Evolutionary conservation across 768 basidiomycete species (phyloP).

Genomic region (Boletellus sp.): DNA sequence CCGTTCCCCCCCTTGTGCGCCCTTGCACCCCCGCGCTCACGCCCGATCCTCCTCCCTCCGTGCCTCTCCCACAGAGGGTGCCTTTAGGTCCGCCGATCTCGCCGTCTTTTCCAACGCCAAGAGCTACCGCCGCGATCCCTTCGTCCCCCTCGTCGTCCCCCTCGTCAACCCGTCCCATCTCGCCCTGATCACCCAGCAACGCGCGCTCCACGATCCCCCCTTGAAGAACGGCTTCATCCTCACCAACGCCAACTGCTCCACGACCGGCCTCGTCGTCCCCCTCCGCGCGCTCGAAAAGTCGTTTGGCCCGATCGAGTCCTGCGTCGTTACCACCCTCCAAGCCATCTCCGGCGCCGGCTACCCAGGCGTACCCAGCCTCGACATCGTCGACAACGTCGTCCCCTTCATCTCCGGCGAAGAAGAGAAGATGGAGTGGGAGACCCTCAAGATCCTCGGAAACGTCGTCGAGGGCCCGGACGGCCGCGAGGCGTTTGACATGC

Average conservation of each 20-base stretch:
- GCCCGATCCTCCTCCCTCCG: neutral
- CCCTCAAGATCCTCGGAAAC: slow-evolving; percentile 92
- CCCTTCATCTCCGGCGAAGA: slow-evolving; percentile 93
- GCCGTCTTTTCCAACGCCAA: slow-evolving; percentile 97
- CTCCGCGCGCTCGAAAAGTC: slow-evolving; percentile 83
- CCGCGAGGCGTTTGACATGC: slow-evolving; percentile 76
- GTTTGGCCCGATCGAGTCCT: slow-evolving; percentile 91
- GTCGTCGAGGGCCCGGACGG: slow-evolving; percentile 55
- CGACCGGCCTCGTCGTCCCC: slow-evolving; percentile 90
- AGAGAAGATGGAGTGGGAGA: slow-evolving; percentile 99
- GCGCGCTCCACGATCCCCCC: slow-evolving; percentile 57
- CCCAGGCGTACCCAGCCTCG: slow-evolving; percentile 85
- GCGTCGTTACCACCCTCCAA: slow-evolving; percentile 94
- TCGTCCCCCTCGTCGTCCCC: slow-evolving; percentile 93
- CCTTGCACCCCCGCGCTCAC: neutral
- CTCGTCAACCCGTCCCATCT: slow-evolving; percentile 90
- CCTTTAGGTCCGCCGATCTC: slow-evolving; percentile 83
- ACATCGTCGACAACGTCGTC: slow-evolving; percentile 94
- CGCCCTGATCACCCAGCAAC: slow-evolving; percentile 82
- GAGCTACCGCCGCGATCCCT: slow-evolving; percentile 88
- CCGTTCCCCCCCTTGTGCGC: neutral
- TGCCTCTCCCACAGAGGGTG: slow-evolving; percentile 54
- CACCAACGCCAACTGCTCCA: slow-evolving; percentile 98
- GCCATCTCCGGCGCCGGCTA: slow-evolving; percentile 98
- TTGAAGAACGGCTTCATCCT: slow-evolving; percentile 89